Evolutionary conservation across 805 yeast species (phyloP), one percentile per base, ranked within the genome.

Genomic region (Barnettozyma siamensis): DNA sequence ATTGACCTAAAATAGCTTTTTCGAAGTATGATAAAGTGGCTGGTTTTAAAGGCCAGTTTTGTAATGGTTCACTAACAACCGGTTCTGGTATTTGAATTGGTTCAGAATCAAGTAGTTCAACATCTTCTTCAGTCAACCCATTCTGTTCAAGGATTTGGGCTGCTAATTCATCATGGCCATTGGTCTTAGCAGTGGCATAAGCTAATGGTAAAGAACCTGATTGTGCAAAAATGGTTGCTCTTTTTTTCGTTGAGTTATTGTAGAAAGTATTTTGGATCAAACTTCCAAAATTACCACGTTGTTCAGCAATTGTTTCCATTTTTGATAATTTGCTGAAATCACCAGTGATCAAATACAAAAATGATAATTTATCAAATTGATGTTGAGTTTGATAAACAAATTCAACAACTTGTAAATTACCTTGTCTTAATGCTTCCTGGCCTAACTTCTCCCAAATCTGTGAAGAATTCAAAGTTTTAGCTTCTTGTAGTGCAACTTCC

Each of bases 251-350:
- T 42, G 87, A 83, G 57, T 84, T 80, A 57, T 78, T 73, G 65
- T 81, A 91, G 43, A 89, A 64, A 19, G 93, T 78, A 55, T 88
- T 89, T 57, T 87, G 93, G 55, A 93, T 74, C 57, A 88, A 72
- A 31, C 95, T 80, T 19, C 85, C 75, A 34, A 75, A 63, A 59
- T 91, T 95, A 42, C 84, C 84, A 57, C 96, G 83, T 50, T 80
- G 83, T 59, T 84, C 95, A 35, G 98, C 93, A 66, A 91, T 88
- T 45, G 76, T 70, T 48, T 87, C 81, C 96, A 93, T 89, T 64
- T 84, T 88, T 37, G 75, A 64, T 57, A 93, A 69, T 58, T 91
- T 83, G 33, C 73, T 74, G 21, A 61, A 55, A 57, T 91, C 89
- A 64, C 98, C 99, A 44, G 89, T 83, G 46, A 79, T 69, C 52